Conservation (phyloP, 208 protist species). For the Leishmania aethiopica region DNA sequence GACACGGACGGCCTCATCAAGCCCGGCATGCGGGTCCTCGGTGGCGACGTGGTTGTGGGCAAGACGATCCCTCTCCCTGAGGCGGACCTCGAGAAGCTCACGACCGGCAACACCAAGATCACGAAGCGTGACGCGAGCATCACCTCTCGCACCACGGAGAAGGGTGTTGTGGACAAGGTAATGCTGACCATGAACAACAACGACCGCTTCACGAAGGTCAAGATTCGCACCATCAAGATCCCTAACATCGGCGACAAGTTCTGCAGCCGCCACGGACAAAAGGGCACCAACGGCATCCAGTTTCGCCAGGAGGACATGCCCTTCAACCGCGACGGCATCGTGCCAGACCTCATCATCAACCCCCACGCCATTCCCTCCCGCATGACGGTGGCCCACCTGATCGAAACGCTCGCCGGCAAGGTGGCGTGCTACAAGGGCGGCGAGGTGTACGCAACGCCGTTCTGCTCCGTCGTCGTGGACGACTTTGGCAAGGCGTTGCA, state of each 20-base stretch:
- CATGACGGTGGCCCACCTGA: conserved; percentile 99
- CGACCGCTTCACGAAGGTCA: conserved; percentile 94
- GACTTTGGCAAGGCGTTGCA: conserved; percentile 92
- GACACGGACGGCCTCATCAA: conserved; percentile 95
- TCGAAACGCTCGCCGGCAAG: conserved; percentile 91
- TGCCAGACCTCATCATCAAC: conserved; percentile 99
- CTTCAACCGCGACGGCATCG: conserved; percentile 97
- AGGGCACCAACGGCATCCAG: conserved; percentile 99
- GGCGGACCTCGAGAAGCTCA: conserved; percentile 65
- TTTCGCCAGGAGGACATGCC: conserved; percentile 99
- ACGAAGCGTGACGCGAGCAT: conserved; percentile 85
- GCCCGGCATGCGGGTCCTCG: conserved; percentile 83
- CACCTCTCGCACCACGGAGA: conserved; percentile 86
- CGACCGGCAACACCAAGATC: conserved; percentile 65
- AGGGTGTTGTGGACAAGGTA: conserved; percentile 96
- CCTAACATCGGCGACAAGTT: conserved; percentile 99
- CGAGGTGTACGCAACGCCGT: conserved; percentile 94
- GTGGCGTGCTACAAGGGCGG: conserved; percentile 97
- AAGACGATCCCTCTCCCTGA: conserved; percentile 76
- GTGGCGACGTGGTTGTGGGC: conserved; percentile 94
- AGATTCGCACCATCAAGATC: conserved; percentile 93
- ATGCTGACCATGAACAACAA: conserved; percentile 94
- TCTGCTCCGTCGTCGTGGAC: conserved; percentile 95
- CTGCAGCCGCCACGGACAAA: conserved; percentile 99
- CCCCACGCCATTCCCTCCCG: conserved; percentile 99